These are phyloP conservation scores for Leucosporidium yakuticum DNA, from an alignment of 768 basidiomycete species.

Conservation along the genomic window DNA sequence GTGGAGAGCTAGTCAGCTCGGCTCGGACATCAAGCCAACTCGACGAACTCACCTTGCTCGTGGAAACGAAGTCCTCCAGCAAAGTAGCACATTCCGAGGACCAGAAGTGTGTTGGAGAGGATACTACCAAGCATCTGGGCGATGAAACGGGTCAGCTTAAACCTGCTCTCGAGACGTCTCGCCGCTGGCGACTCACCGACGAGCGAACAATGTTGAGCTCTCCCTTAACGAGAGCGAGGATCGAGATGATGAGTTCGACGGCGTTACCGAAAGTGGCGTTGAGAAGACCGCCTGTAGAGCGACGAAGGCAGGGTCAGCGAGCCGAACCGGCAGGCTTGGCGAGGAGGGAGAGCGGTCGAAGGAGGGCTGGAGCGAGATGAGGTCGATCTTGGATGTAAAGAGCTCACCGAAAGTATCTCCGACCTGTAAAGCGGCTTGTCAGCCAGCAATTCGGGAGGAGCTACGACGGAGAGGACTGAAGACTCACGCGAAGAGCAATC, in stretches of 20 bases:
- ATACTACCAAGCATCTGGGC: slow-evolving; percentile 72
- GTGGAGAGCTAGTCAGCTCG: too few relatives aligned
- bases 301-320: slow-evolving; percentile 43
- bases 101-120: slow-evolving; percentile 70
- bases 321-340: slow-evolving; percentile 56
- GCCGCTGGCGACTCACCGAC: too few relatives aligned
- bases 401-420: slow-evolving; percentile 44
- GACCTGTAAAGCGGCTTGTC: slow-evolving; percentile 76
- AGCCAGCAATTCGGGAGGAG: slow-evolving; percentile 56
- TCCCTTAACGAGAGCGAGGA: slow-evolving; percentile 61
- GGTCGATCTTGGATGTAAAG: neutral
- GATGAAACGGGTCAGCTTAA: neutral
- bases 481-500: too few relatives aligned
- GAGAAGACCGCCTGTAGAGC: too few relatives aligned
- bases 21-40: too few relatives aligned
- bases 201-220: slow-evolving; percentile 64
- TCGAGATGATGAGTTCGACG: slow-evolving; percentile 37
- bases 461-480: too few relatives aligned
- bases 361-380: slow-evolving; percentile 49
- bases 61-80: slow-evolving; percentile 5
- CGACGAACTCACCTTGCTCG: slow-evolving; percentile 27
- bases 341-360: slow-evolving; percentile 39
- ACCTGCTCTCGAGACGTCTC: too few relatives aligned
- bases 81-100: slow-evolving; percentile 46
- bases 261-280: slow-evolving; percentile 22